phyloP scores from a whole-genome alignment of 2,329 filamentous ascomycete genomes.

The Juglanconis oblonga region DNA sequence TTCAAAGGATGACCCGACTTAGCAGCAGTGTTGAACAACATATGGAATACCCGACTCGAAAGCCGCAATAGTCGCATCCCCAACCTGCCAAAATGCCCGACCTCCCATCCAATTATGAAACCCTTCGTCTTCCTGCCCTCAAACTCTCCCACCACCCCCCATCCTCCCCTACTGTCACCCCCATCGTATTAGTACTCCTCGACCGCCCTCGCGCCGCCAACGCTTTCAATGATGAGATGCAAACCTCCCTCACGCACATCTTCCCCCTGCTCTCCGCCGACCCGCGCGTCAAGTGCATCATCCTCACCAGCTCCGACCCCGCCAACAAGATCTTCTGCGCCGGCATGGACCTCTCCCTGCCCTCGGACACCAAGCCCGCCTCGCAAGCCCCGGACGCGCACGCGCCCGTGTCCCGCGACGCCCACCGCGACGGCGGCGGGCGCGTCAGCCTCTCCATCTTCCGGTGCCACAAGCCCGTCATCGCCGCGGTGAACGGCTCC shows the following conservation, averaged over 20 bases:
- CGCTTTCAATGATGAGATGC: slow-evolving; percentile 67
- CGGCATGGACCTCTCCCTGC: slow-evolving; percentile 51
- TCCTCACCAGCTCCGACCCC: slow-evolving; percentile 51
- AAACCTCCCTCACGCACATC: slow-evolving; percentile 54
- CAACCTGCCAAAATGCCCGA: not conserved
- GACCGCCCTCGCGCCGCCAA: slow-evolving; percentile 63
- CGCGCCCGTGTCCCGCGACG: slow-evolving; percentile 22
- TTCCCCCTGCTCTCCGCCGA: slow-evolving; percentile 50
- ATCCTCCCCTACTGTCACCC: slow-evolving; percentile 53
- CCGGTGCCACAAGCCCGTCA: slow-evolving; percentile 55
- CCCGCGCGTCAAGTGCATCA: slow-evolving; percentile 51
- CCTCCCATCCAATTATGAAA: slow-evolving; percentile 37
- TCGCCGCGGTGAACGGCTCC: slow-evolving; percentile 57
- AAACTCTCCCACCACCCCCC: slow-evolving; percentile 47
- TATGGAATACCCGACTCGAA: not conserved
- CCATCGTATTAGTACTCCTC: slow-evolving; percentile 61
- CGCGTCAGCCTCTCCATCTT: slow-evolving; percentile 53
- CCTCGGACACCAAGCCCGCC: slow-evolving; percentile 24
- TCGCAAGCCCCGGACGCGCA: slow-evolving; percentile 25
- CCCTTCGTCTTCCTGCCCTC: slow-evolving; percentile 41
- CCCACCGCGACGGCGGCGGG: slow-evolving; percentile 51
- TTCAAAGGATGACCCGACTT: too few species aligned
- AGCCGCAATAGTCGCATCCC: not conserved
- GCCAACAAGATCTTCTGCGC: slow-evolving; percentile 53
- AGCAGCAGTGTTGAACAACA: not conserved